Percentiles rank a stretch among this genome's conserved stretches.
phyloP scores from a whole-genome alignment of 441 rosid species.

The Adansonia grandidieri region DNA sequence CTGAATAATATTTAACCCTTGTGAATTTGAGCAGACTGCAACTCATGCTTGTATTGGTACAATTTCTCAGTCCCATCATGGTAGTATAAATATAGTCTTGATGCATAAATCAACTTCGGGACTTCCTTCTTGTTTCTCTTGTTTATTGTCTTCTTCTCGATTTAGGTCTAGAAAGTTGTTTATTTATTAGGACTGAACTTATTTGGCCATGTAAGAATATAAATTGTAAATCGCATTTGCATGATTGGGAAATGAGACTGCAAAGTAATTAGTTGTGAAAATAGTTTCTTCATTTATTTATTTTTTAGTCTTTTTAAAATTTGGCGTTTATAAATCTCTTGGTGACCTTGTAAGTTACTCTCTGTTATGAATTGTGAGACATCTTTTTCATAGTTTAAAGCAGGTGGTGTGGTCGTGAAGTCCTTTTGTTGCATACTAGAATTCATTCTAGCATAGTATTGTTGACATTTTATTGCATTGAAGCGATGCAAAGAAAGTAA shows the following conservation, averaged over 20 bases:
- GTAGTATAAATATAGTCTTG: not conserved
- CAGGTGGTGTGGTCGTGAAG: not conserved
- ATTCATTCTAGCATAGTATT: not conserved
- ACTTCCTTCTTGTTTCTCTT: not conserved
- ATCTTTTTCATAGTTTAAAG: not conserved
- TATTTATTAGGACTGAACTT: not conserved
- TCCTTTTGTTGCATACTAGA: not conserved
- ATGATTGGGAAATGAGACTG: not conserved
- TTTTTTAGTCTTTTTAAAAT: too few relatives aligned
- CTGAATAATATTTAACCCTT: not conserved
- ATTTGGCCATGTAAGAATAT: not conserved
- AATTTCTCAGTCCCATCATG: not conserved
- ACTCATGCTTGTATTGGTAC: not conserved
- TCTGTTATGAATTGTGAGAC: too few relatives aligned
- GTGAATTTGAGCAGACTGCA: not conserved
- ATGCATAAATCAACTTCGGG: not conserved
- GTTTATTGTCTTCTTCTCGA: not conserved
- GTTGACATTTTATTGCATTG: not conserved
- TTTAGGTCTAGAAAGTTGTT: not conserved
- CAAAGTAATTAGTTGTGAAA: not conserved
- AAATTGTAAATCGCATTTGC: not conserved
- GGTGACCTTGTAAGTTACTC: too few relatives aligned
- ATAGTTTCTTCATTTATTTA: not conserved
- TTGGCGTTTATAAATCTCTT: too few relatives aligned
- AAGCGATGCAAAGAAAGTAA: not conserved